Evolutionary conservation across 768 basidiomycete genomes (phyloP).

Genomic region (Phaeolepiota aurea): DNA sequence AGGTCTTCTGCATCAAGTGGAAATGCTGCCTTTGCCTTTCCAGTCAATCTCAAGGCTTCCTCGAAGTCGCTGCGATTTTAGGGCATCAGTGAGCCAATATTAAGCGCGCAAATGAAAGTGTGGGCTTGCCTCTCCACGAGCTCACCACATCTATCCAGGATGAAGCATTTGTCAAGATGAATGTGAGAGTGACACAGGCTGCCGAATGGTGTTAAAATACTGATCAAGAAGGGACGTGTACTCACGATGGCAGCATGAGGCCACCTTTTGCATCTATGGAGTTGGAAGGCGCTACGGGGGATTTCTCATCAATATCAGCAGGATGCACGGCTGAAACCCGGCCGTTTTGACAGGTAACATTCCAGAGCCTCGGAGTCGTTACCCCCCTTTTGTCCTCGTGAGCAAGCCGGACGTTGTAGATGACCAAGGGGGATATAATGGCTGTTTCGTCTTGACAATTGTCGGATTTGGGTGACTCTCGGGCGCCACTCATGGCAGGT

Average conservation of each 20-base stretch:
- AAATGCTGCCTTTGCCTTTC: conserved; percentile 42
- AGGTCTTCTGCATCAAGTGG: conserved; percentile 34
- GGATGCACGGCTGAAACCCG: conserved; percentile 15
- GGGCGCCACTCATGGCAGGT: too few relatives aligned
- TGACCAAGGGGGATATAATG: too few relatives aligned
- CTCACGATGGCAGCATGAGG: conserved; percentile 29
- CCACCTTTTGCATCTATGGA: conserved; percentile 19
- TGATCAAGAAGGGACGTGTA: conserved; percentile 6
- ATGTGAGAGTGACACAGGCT: conserved; percentile 55
- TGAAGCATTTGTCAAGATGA: conserved; percentile 64
- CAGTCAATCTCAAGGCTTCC: conserved; percentile 48
- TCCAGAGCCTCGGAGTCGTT: conserved; percentile 17
- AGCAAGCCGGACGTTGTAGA: conserved; percentile 21
- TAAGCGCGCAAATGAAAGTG: not conserved
- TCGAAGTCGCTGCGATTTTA: conserved; percentile 34
- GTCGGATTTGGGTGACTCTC: too few relatives aligned
- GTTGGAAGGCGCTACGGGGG: conserved; percentile 1
- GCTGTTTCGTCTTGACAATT: too few relatives aligned
- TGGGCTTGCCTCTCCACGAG: conserved; percentile 41
- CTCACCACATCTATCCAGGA: conserved; percentile 44
- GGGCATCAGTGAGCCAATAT: not conserved
- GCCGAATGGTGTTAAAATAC: conserved; percentile 8
- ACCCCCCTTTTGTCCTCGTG: conserved; percentile 16
- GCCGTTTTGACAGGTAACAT: conserved; percentile 19
- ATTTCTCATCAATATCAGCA: conserved; percentile 1